A percentile compares a stretch with the other conserved stretches of the same genome.
Evolutionary conservation across 2,329 filamentous ascomycete species (phyloP).

Genomic region (Fusarium sp.): DNA sequence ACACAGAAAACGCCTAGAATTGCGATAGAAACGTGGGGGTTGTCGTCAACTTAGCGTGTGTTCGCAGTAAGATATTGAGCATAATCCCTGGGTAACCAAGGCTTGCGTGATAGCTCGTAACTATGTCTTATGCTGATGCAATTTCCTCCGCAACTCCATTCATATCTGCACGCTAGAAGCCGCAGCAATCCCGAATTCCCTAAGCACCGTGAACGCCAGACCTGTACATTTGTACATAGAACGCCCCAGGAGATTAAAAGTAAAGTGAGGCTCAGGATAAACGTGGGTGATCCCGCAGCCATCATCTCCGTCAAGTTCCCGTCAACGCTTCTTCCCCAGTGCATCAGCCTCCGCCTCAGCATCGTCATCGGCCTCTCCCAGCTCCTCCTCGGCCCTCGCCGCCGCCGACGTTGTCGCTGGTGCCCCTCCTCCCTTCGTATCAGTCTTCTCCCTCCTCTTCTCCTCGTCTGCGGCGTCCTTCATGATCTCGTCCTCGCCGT

Average conservation of each 20-base stretch:
- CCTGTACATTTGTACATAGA: conserved; percentile 11
- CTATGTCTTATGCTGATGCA: conserved; percentile 15
- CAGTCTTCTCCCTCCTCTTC: conserved; percentile 54
- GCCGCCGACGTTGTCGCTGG: conserved; percentile 54
- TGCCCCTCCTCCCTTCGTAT: conserved; percentile 54
- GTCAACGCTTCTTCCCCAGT: conserved; percentile 57
- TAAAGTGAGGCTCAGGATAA: too few relatives aligned
- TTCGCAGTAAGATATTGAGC: neutral
- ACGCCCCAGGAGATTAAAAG: conserved; percentile 11
- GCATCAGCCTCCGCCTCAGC: conserved; percentile 60
- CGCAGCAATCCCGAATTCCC: conserved; percentile 3
- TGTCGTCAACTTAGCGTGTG: neutral
- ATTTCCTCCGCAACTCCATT: conserved; percentile 30
- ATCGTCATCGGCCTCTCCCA: conserved; percentile 69
- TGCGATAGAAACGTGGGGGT: conserved; percentile 1
- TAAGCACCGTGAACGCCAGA: conserved; percentile 22
- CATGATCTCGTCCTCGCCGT: conserved; percentile 74
- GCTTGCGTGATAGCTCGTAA: conserved; percentile 9
- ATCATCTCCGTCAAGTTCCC: neutral
- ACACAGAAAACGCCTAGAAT: neutral
- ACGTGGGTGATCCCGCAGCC: neutral
- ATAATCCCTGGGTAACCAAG: neutral
- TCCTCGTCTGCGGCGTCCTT: conserved; percentile 66
- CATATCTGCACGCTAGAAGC: neutral
- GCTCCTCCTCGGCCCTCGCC: conserved; percentile 63